Evolutionary conservation across 2,329 filamentous ascomycete species (phyloP).

Genomic region (Xylaria multiplex): DNA sequence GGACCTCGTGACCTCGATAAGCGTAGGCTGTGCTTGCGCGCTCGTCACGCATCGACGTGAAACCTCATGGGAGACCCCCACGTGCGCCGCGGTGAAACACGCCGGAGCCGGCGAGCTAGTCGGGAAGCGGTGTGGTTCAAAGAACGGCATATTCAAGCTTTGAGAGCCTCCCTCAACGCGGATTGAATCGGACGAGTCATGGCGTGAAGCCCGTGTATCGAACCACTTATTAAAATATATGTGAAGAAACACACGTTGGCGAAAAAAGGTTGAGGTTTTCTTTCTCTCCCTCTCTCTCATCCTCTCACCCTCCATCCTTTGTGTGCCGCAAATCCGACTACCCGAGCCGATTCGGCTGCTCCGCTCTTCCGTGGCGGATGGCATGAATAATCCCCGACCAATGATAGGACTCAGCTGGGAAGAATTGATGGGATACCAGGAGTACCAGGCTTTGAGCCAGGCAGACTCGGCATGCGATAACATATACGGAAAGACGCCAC

Average conservation of each 20-base stretch:
- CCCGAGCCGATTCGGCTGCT: slow-evolving; percentile 19
- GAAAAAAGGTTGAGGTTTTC: not conserved
- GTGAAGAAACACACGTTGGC: not conserved
- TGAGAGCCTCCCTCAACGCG: slow-evolving; percentile 5
- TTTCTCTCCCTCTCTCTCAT: no score
- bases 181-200: not conserved
- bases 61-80: slow-evolving; percentile 42
- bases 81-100: slow-evolving; percentile 44
- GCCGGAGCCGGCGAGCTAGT: slow-evolving; percentile 42
- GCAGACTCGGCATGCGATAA: slow-evolving; percentile 17
- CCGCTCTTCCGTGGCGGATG: slow-evolving; percentile 24
- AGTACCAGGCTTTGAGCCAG: not conserved
- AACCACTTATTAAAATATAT: not conserved
- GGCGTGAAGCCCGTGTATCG: not conserved
- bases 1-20: slow-evolving; percentile 43
- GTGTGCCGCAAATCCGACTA: slow-evolving; percentile 19
- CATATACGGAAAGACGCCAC: slow-evolving; percentile 11
- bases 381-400: slow-evolving; percentile 18
- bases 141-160: slow-evolving; percentile 13
- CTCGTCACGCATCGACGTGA: slow-evolving; percentile 12
- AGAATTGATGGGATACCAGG: slow-evolving; percentile 19
- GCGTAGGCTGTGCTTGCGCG: slow-evolving; percentile 18
- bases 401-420: slow-evolving; percentile 11
- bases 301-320: not conserved
- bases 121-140: slow-evolving; percentile 41